phyloP scores from a whole-genome alignment of 177 flowering plant genomes.

The Vitis hybrid region DNA sequence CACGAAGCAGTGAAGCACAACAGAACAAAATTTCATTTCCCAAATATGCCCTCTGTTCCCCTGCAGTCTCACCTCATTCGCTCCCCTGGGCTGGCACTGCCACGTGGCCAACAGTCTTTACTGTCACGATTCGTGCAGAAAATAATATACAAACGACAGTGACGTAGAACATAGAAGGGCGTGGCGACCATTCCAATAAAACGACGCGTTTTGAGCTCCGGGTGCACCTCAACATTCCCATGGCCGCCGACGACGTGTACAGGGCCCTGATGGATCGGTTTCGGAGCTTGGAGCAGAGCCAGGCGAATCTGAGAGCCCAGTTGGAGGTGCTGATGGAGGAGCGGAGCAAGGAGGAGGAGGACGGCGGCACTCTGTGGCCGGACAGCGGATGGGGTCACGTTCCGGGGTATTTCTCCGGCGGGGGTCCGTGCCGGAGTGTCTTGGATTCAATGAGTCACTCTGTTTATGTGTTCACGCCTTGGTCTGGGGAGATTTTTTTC shows the following conservation, averaged over 20 bases:
- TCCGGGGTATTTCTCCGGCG: slow-evolving; percentile 34
- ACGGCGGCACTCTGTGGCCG: slow-evolving; percentile 13
- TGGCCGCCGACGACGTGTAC: slow-evolving; percentile 26
- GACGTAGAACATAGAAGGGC: neutral
- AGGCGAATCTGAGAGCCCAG: slow-evolving; percentile 43
- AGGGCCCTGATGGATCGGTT: slow-evolving; percentile 41
- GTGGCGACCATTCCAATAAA: neutral
- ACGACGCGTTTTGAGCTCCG: slow-evolving; percentile 3
- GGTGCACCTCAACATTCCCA: neutral
- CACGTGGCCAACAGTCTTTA: slow-evolving; percentile 15
- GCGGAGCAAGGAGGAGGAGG: slow-evolving; percentile 8
- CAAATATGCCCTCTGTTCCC: too few species aligned
- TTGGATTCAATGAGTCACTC: slow-evolving; percentile 73
- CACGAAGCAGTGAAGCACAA: too few species aligned
- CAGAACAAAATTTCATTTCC: too few species aligned
- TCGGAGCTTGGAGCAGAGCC: slow-evolving; percentile 50
- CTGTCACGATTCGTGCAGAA: slow-evolving; percentile 5
- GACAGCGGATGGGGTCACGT: slow-evolving; percentile 10
- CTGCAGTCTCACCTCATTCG: slow-evolving; percentile 12
- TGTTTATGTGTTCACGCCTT: slow-evolving; percentile 43
- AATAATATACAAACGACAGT: neutral
- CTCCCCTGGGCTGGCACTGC: slow-evolving; percentile 11
- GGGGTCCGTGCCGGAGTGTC: slow-evolving; percentile 40
- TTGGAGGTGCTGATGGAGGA: slow-evolving; percentile 33
- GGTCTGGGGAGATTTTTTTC: slow-evolving; percentile 54